Conservation (phyloP, 345 rosid species). For the Citrus unshiu region DNA sequence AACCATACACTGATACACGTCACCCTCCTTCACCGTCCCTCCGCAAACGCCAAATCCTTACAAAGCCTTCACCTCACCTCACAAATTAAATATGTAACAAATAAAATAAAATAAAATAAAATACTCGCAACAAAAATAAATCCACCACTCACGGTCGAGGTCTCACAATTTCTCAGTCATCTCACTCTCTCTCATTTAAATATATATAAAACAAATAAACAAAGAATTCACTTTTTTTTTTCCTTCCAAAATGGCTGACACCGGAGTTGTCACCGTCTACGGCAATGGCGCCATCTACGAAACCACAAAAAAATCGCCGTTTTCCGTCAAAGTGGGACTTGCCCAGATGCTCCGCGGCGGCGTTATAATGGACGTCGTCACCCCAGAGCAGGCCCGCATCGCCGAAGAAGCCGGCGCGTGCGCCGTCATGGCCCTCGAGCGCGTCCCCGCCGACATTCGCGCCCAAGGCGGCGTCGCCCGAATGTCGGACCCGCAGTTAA, state of each 20-base stretch:
- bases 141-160: neutral
- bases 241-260: conserved; percentile 24
- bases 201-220: no score
- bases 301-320: conserved; percentile 28
- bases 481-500: conserved; percentile 37
- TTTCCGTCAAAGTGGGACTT: conserved; percentile 41
- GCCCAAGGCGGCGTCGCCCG: conserved; percentile 44
- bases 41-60: neutral
- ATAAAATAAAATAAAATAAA: no score
- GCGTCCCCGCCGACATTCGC: conserved; percentile 40
- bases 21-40: neutral
- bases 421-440: conserved; percentile 45
- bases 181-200: neutral
- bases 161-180: no score
- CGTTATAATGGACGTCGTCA: conserved; percentile 43
- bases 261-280: conserved; percentile 38
- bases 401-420: conserved; percentile 47
- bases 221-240: neutral
- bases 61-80: neutral
- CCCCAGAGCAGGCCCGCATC: conserved; percentile 36
- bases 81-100: neutral
- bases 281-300: conserved; percentile 42
- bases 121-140: neutral
- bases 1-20: neutral
- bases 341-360: conserved; percentile 48